These are phyloP conservation scores for Hypoxylon fuscum DNA, from an alignment of 495 filamentous ascomycete genomes.

Conservation along the genomic window DNA sequence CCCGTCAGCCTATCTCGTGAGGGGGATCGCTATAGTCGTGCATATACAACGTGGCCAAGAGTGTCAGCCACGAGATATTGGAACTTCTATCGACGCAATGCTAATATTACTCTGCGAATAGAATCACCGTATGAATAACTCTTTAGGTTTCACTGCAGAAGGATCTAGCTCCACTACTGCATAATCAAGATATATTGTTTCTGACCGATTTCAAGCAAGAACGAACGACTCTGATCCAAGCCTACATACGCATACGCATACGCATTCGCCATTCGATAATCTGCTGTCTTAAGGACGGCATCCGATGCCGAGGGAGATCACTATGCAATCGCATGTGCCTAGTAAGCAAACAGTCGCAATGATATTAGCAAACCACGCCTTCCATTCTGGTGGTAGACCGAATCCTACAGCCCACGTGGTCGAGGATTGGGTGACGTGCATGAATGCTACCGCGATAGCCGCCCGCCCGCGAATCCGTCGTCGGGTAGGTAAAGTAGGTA, in stretches of 20 bases:
- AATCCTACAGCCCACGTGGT: slow-evolving; percentile 38
- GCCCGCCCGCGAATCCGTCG: slow-evolving; percentile 16
- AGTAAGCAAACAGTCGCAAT: slow-evolving; percentile 29
- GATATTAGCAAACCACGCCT: slow-evolving; percentile 6
- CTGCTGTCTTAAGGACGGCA: slow-evolving; percentile 21
- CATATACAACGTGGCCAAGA: slow-evolving; percentile 27
- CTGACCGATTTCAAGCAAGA: background rate
- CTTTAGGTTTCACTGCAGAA: slow-evolving; percentile 31
- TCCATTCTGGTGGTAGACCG: slow-evolving; percentile 9
- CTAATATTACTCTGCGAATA: slow-evolving; percentile 6
- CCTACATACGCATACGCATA: slow-evolving; percentile 10
- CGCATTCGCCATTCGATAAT: slow-evolving; percentile 7
- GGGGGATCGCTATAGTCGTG: slow-evolving; percentile 10
- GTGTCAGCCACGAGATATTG: slow-evolving; percentile 7
- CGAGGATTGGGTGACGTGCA: slow-evolving; percentile 38
- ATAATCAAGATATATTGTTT: slow-evolving; percentile 5
- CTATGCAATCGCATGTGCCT: slow-evolving; percentile 19
- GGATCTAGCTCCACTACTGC: slow-evolving; percentile 20
- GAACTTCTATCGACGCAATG: slow-evolving; percentile 1
- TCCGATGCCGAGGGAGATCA: slow-evolving; percentile 26
- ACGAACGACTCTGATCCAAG: background rate
- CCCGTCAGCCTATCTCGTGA: slow-evolving; percentile 7
- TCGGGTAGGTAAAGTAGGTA: slow-evolving; percentile 3
- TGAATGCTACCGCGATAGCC: slow-evolving; percentile 31
- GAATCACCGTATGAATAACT: slow-evolving; percentile 8